Evolutionary conservation across 164 flowering plant species (phyloP), one percentile per base, ranked within the genome.

Genomic region (Piper longum): DNA sequence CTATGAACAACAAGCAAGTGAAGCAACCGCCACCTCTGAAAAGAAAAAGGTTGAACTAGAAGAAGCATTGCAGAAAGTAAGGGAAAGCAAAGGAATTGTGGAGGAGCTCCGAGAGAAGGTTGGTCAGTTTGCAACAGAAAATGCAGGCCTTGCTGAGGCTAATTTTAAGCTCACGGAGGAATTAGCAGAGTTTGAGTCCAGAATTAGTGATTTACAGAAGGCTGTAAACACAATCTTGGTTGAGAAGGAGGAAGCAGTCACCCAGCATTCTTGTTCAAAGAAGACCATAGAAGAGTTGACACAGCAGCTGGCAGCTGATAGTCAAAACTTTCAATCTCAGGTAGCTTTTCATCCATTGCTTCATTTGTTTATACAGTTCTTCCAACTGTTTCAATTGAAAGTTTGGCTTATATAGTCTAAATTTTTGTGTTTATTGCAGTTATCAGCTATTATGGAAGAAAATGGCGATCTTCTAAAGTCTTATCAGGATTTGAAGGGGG

Each of bases 111-210:
- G 81, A 64, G 67, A 59, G 18, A 82, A 75, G 66, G 68, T 70
- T 51, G 64, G 61, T 61, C 74, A 72, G 51, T 67, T 71, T 65
- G 85, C 83, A 70, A 74, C 76, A 42, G 86, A 85, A 72, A 81
- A 62, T 63, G 82, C 65, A 67, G 90, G 69, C 54, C 68, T 89
- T 17, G 83, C 81, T 65, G 96, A 82, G 71, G 75, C 78, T 54
- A 95, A 85, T 61, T 44, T 83, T 70, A 83, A 80, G 68, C 95
- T 85, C 61, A 81, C 78, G 48, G 77, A 84, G 66, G 87, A 83
- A 55, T 62, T 90, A 64, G 83, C 82, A 3, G 68, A 59, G 7
- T 74, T 80, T 71, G 86, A 86, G 63, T 61, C 82, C 48, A 78
- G 86, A 69, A 57, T 80, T 56, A 80, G 71, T 26, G 36, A 26